Percentiles rank a stretch among this genome's conserved stretches.
Conservation (phyloP, 2,329 filamentous ascomycete genomes). For the Keithomyces neogunnii region DNA sequence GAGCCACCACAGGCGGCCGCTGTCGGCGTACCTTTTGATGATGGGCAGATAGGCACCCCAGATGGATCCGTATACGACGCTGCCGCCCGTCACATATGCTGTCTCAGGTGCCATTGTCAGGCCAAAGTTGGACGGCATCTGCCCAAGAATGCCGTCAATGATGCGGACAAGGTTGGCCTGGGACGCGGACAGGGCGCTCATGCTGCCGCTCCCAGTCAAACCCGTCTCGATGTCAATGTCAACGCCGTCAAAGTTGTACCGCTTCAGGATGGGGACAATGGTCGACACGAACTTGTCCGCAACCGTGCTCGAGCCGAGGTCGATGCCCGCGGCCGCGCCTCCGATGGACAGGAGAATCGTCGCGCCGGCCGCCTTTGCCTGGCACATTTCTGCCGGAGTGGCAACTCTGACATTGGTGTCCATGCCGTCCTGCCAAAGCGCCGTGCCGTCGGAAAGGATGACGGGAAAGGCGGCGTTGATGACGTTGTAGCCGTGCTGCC, state of each 20-base stretch:
- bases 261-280: conserved; percentile 24
- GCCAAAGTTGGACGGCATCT: conserved; percentile 50
- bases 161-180: conserved; percentile 26
- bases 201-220: conserved; percentile 20
- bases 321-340: conserved; percentile 23
- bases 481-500: conserved; percentile 24
- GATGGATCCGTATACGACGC: conserved; percentile 22
- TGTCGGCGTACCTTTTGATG: conserved; percentile 28
- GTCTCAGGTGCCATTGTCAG: conserved; percentile 40
- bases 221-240: conserved; percentile 28
- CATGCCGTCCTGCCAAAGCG: conserved; percentile 24
- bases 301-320: conserved; percentile 21
- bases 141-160: conserved; percentile 25
- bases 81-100: conserved; percentile 25
- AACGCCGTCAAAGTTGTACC: conserved; percentile 28
- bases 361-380: conserved; percentile 24
- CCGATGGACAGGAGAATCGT: conserved; percentile 26
- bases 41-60: conserved; percentile 28
- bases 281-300: conserved; percentile 26
- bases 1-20: conserved; percentile 26
- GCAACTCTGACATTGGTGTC: conserved; percentile 21
- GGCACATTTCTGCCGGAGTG: conserved; percentile 23
- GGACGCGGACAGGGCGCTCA: conserved; percentile 20
- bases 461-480: conserved; percentile 25
- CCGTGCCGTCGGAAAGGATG: conserved; percentile 25